Percentiles rank a stretch among this genome's conserved stretches.
Conservation (phyloP, 768 basidiomycete genomes). For the Pilatotrama ljubarskyi region DNA sequence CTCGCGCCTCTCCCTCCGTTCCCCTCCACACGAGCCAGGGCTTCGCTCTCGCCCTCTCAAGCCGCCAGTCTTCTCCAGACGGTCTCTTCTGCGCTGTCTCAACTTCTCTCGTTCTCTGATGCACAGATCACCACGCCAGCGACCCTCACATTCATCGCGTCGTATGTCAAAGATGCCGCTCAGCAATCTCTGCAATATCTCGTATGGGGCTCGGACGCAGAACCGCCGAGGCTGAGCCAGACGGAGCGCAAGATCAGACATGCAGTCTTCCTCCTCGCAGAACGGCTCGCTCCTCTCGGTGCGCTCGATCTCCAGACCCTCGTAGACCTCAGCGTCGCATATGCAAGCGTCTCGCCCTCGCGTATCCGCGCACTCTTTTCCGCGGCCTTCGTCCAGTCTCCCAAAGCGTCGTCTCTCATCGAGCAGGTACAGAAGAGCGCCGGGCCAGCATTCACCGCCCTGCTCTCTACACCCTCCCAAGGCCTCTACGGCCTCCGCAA, state of each 20-base stretch:
- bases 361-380: slow-evolving; percentile 48
- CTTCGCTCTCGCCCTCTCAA: slow-evolving; percentile 53
- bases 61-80: slow-evolving; percentile 46
- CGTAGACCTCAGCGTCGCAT: slow-evolving; percentile 63
- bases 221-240: slow-evolving; percentile 28
- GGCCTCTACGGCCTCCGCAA: slow-evolving; percentile 70
- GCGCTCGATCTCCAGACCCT: slow-evolving; percentile 53
- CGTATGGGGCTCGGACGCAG: slow-evolving; percentile 49
- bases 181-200: slow-evolving; percentile 51
- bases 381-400: slow-evolving; percentile 35
- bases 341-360: slow-evolving; percentile 44
- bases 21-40: slow-evolving; percentile 51
- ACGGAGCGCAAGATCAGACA: slow-evolving; percentile 49
- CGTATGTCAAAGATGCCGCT: slow-evolving; percentile 60
- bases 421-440: slow-evolving; percentile 43
- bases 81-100: slow-evolving; percentile 48
- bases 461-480: slow-evolving; percentile 44
- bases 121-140: slow-evolving; percentile 47
- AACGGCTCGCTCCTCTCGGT: slow-evolving; percentile 46
- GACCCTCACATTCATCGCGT: slow-evolving; percentile 50
- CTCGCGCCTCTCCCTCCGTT: slow-evolving; percentile 50
- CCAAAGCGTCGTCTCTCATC: slow-evolving; percentile 35
- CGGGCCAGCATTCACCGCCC: slow-evolving; percentile 53
- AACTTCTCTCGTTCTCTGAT: slow-evolving; percentile 49
- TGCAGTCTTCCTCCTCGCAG: slow-evolving; percentile 55